A percentile compares a stretch with the other conserved stretches of the same genome.
phyloP scores from a whole-genome alignment of 1,284 basidiomycete species.

The Coniophora puteana region DNA sequence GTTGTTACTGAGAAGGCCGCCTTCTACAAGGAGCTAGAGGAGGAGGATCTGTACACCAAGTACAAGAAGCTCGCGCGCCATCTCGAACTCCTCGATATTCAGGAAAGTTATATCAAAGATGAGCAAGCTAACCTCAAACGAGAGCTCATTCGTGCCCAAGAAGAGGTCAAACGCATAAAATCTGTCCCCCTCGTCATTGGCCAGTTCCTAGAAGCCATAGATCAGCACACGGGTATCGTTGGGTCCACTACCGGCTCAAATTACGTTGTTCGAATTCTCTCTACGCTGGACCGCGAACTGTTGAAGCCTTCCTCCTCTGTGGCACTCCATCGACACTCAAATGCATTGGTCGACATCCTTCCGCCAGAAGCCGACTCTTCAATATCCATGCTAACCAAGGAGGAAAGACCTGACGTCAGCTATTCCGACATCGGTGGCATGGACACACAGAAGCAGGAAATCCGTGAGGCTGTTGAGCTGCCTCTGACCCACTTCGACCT shows the following conservation, averaged over 20 bases:
- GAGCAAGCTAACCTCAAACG: constrained; percentile 98
- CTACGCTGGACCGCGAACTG: constrained; percentile 95
- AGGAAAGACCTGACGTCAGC: constrained; percentile 91
- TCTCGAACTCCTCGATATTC: constrained; percentile 91
- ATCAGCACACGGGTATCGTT: constrained; percentile 96
- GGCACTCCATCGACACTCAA: constrained; percentile 97
- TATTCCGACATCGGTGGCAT: constrained; percentile 95
- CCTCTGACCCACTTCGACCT: constrained; percentile 98
- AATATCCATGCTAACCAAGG: constrained; percentile 89
- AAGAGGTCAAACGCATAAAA: constrained; percentile 99
- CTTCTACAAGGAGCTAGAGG: constrained; percentile 80
- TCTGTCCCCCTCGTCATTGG: constrained; percentile 99
- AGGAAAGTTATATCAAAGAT: constrained; percentile 98
- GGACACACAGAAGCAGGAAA: constrained; percentile 99
- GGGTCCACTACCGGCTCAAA: constrained; percentile 98
- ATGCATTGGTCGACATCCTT: constrained; percentile 96
- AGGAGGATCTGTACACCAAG: constrained; percentile 93
- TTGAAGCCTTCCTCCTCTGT: constrained; percentile 97
- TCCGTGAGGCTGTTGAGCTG: constrained; percentile 96
- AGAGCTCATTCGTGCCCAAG: constrained; percentile 96
- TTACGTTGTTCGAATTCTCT: constrained; percentile 97
- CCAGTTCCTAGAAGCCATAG: constrained; percentile 98
- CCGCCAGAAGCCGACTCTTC: constrained; percentile 98
- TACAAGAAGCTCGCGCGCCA: constrained; percentile 94
- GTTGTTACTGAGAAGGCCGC: constrained; percentile 87